phyloP scores from a whole-genome alignment of 1,284 basidiomycete genomes.

The Apiotrichum laibachii region DNA sequence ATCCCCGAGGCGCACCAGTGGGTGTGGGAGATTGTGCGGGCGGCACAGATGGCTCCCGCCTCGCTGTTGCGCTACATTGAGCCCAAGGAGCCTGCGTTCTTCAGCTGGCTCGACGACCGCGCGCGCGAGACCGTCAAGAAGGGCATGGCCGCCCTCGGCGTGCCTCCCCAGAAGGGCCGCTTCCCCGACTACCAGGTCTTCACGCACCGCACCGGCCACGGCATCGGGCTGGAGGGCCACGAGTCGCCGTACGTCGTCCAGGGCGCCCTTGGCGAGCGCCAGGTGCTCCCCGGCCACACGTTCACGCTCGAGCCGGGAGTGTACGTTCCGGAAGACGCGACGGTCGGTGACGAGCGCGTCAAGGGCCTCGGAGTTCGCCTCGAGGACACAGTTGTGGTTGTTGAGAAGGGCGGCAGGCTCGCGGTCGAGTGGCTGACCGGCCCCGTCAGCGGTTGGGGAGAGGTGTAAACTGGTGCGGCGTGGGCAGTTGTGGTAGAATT shows the following conservation, averaged over 20 bases:
- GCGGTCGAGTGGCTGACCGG: constrained; percentile 42
- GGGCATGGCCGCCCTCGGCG: constrained; percentile 49
- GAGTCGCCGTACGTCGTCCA: constrained; percentile 76
- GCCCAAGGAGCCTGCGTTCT: constrained; percentile 47
- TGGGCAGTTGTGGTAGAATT: too few species aligned
- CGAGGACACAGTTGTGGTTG: constrained; percentile 76
- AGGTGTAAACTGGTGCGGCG: constrained; percentile 20
- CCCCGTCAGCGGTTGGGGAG: constrained; percentile 39
- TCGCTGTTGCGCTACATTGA: constrained; percentile 36
- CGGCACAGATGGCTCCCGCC: constrained; percentile 62
- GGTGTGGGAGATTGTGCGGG: constrained; percentile 67
- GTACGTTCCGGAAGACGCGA: constrained; percentile 58
- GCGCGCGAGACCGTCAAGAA: constrained; percentile 61
- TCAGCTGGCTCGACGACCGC: constrained; percentile 62
- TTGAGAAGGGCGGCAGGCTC: constrained; percentile 52
- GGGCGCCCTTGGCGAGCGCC: constrained; percentile 49
- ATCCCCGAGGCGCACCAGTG: constrained; percentile 59
- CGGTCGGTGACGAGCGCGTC: constrained; percentile 42
- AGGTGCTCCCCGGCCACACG: constrained; percentile 64
- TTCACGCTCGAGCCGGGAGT: constrained; percentile 83
- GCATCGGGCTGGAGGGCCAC: constrained; percentile 77
- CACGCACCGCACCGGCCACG: constrained; percentile 68
- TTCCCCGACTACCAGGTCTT: constrained; percentile 58
- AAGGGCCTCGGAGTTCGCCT: constrained; percentile 72
- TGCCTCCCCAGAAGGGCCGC: constrained; percentile 34